Base-by-base conservation (phyloP, 768 basidiomycete species). In the Hericium rajendrae region DNA sequence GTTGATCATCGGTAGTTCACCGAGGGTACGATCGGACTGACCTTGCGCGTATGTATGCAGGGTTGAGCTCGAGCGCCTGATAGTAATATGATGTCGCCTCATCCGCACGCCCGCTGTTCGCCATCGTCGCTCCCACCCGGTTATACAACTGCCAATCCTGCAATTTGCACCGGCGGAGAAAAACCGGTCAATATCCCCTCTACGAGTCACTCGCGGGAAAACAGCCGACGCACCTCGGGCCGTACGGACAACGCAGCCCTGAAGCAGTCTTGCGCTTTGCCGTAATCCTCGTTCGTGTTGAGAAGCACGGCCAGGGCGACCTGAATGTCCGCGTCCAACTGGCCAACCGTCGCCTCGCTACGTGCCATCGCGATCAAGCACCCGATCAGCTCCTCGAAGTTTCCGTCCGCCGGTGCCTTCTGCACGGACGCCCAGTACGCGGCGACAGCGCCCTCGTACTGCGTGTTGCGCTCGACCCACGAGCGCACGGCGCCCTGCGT, bases 71-170 rank as follows among this genome's bases (percentile, higher is more conserved):
- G 37, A 97, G 77, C 2, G 94, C 94, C 37, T 78, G 81, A 65
- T 83, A 80, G 71, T 97, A 97, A 68, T 91, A 95, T 58, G 85
- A 75, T 2, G 94, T 75, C n/a, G 94, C 94, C 54, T 91, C 82
- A 38, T 80, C 82, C 12, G 92, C 79, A 55, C 74, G 76, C 22
- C 93, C 85, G 65, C 83, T 90, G 70, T 97, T 97, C 24, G 94
- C 94, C 73, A 94, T 84, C 5, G 92, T 94, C 15, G 94, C 94
- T 13, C 94, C 94, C 43, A 95, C 88, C 15, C 94, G 83, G 66
- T 97, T 97, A 71, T 90, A 95, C 57, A 97, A 71, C 40, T 91
- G 73, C 86, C 89, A 95, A 67, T 97, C 94, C 91, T 94, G 64
- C 5, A 26, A 5, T 26, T 24, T 6, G 51, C 39, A n/a, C 12